Base-by-base conservation (phyloP, 2,329 filamentous ascomycete species). In the Didymella keratinophila region DNA sequence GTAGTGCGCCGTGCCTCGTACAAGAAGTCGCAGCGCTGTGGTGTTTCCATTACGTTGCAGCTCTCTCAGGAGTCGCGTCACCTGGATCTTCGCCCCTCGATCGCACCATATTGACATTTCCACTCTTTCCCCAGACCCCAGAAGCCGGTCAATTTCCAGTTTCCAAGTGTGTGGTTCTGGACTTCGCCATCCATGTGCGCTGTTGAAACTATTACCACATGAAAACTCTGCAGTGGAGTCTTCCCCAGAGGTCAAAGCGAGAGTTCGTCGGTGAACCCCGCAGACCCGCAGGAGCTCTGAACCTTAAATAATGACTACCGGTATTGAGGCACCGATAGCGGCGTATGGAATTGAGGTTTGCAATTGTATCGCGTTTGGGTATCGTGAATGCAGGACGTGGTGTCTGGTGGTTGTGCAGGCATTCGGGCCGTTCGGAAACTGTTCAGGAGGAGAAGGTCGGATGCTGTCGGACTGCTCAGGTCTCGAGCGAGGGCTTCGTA, bases 171-270 rank as follows among this genome's bases (percentile, higher is more conserved):
- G 42, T 27, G 48, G 55, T 48, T 52, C 43, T 48, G 43, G 50
- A 10, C 50, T 30, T 28, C 9, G 23, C 28, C 12, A 42, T 41
- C 47, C 47, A 11, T 21, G 43, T 20, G 28, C n/a, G 43, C 43
- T 25, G 27, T 14, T 14, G 27, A 14, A 9, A 30, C 55, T 49
- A 49, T 61, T 74, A 3, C 36, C 79, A 0, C 36, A 59, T 52
- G 23, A 36, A 58, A 58, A 58, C 50, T 54, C 34, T 46, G 50
- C 25, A 20, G 56, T 58, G 56, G 56, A 54, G 56, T 58, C 50
- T 58, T 50, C 56, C 56, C 50, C 45, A 58, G 45, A 46, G 39
- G 50, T 32, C 50, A 34, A 58, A 46, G 50, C 48, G 34, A 45
- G n/a, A 37, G 36, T 41, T 42, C 23, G 8, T 45, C 34, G 34